Conservation (phyloP, 2,329 filamentous ascomycete species). For the Paramyrothecium roridum region DNA sequence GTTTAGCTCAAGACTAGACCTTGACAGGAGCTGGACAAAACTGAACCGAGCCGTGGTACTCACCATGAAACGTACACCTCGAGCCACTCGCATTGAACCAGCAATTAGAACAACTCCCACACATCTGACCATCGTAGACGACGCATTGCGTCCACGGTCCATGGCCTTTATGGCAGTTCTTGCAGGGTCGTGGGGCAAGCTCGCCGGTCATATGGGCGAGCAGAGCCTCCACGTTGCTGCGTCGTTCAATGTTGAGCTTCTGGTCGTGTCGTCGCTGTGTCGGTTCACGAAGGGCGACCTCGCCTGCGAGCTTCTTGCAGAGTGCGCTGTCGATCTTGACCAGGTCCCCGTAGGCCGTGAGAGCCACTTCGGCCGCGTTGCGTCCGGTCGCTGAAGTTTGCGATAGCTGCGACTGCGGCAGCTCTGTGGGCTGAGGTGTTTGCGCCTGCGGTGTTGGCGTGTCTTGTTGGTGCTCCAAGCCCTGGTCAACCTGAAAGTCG, state of each 20-base stretch:
- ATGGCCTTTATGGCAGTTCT: conserved; percentile 59
- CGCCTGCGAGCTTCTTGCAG: conserved; percentile 49
- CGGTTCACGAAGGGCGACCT: conserved; percentile 46
- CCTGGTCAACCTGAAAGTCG: conserved; percentile 1
- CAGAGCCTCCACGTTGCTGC: conserved; percentile 58
- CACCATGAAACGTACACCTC: conserved; percentile 59
- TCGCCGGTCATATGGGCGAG: conserved; percentile 56
- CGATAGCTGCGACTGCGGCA: conserved; percentile 4
- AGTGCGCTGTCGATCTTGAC: conserved; percentile 51
- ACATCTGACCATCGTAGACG: conserved; percentile 59
- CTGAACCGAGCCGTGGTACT: conserved; percentile 15
- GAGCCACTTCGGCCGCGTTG: conserved; percentile 46
- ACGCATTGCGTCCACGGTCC: conserved; percentile 58
- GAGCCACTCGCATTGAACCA: conserved; percentile 62
- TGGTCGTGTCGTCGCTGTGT: conserved; percentile 53
- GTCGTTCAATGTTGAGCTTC: conserved; percentile 50
- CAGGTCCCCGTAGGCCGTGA: conserved; percentile 41
- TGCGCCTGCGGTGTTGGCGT: not conserved
- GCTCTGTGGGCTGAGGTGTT: conserved; percentile 13
- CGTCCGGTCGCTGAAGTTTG: conserved; percentile 3
- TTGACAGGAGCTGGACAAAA: too few relatives aligned
- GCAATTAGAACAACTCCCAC: conserved; percentile 60
- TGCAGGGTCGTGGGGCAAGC: conserved; percentile 46
- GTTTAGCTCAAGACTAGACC: too few relatives aligned
- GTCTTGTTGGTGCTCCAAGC: not conserved